Conservation (phyloP, 805 yeast species). For the Yamadazyma laniorum region DNA sequence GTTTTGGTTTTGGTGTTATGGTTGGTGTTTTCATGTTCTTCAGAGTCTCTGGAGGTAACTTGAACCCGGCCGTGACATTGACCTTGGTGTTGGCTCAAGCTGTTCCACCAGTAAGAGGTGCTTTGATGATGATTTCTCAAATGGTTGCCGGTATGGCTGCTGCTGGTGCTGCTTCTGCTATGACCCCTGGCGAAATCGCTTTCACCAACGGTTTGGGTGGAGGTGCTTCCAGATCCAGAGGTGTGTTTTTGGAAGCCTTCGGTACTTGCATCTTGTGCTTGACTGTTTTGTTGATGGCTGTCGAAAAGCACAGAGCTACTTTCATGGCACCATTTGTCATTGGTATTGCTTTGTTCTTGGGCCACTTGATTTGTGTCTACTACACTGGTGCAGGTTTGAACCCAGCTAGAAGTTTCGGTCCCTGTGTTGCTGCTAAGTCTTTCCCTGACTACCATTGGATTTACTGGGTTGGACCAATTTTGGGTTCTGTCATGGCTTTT, state of each 20-base stretch:
- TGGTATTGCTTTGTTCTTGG: conserved; percentile 79
- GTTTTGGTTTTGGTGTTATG: conserved; percentile 85
- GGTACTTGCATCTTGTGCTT: conserved; percentile 71
- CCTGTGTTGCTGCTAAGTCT: conserved; percentile 64
- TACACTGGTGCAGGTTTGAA: conserved; percentile 90
- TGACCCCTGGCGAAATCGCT: conserved; percentile 77
- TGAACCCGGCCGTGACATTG: conserved; percentile 85
- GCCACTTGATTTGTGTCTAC: conserved; percentile 76
- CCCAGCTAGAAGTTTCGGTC: conserved; percentile 90
- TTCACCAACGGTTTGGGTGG: conserved; percentile 73
- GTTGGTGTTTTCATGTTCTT: conserved; percentile 66
- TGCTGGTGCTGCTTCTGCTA: conserved; percentile 81
- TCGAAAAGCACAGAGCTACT: conserved; percentile 74
- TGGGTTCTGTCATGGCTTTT: conserved; percentile 68
- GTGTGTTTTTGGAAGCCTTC: conserved; percentile 78
- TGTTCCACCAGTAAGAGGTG: conserved; percentile 68
- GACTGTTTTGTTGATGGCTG: conserved; percentile 80
- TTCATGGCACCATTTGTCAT: conserved; percentile 79
- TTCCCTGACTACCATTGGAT: conserved; percentile 90
- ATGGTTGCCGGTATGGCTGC: conserved; percentile 88
- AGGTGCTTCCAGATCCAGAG: conserved; percentile 70
- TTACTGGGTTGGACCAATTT: conserved; percentile 85
- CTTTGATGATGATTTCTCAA: conserved; percentile 64
- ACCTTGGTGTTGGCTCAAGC: conserved; percentile 71
- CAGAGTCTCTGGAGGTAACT: conserved; percentile 84